Conservation (phyloP, 805 yeast genomes). For the Lipomyces chichibuensis region DNA sequence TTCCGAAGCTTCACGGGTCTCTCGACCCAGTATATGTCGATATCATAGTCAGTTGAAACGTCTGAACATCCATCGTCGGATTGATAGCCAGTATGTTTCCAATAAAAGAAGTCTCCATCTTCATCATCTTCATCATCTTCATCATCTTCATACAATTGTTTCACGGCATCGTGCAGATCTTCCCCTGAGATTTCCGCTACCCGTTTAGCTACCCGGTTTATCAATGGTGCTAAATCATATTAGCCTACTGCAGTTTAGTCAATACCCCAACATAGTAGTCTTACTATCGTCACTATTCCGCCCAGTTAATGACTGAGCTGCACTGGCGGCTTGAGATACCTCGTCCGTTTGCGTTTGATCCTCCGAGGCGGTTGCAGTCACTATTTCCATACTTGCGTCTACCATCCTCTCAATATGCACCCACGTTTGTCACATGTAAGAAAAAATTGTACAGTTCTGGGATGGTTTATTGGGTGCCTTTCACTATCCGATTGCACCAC, state of each 20-base stretch:
- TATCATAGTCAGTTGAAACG: conserved; percentile 24
- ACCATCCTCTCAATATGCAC: not conserved
- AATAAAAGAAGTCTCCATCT: not conserved
- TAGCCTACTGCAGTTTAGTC: not conserved
- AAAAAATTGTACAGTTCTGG: not conserved
- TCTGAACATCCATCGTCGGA: conserved; percentile 10
- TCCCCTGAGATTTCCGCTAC: not conserved
- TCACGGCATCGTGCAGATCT: not conserved
- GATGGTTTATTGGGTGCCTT: not conserved
- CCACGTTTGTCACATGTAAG: not conserved
- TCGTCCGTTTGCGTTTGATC: not conserved
- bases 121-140: not conserved
- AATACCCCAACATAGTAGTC: not conserved
- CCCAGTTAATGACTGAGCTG: not conserved
- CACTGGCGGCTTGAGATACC: not conserved
- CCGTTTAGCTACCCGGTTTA: not conserved
- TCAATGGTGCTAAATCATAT: not conserved
- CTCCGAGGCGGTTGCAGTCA: not conserved
- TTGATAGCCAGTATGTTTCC: not conserved
- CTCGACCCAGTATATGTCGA: conserved; percentile 23
- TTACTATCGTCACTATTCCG: not conserved
- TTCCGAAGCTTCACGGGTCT: conserved; percentile 11
- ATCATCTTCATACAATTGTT: not conserved
- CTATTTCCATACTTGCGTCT: not conserved
- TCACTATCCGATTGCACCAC: not conserved